These are phyloP conservation scores for Gyrodon lividus DNA, from an alignment of 768 basidiomycete species.

Conservation along the genomic window DNA sequence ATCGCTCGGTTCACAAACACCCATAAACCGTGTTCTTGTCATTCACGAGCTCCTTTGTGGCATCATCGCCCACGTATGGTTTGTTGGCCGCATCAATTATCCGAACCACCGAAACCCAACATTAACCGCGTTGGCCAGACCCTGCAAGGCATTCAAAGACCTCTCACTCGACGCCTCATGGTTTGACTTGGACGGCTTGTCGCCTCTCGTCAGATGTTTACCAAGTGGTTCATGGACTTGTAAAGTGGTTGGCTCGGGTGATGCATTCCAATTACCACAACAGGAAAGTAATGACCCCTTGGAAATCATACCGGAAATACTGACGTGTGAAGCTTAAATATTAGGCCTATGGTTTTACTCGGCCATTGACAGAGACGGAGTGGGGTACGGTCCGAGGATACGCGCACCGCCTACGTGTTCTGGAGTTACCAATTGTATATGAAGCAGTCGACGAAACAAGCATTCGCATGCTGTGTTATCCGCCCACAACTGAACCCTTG, in stretches of 20 bases:
- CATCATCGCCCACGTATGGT: too few species aligned
- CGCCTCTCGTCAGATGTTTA: constrained; percentile 3
- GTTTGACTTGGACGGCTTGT: constrained; percentile 1
- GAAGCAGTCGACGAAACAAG: neutral
- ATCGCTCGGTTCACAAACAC: too few species aligned
- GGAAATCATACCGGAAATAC: neutral
- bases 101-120: too few species aligned
- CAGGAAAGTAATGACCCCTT: neutral
- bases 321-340: neutral
- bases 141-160: constrained; percentile 4
- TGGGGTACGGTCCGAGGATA: neutral
- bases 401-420: neutral
- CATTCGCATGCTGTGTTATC: neutral
- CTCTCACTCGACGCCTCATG: constrained; percentile 4
- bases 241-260: too few species aligned
- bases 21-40: neutral
- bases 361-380: constrained; percentile 1
- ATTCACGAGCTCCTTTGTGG: too few species aligned
- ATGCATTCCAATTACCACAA: too few species aligned
- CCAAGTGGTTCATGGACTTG: neutral
- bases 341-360: neutral
- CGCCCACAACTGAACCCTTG: neutral
- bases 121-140: constrained; percentile 4
- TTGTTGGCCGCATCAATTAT: too few species aligned
- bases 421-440: neutral